A percentile compares a stretch with the other conserved stretches of the same genome.
These are phyloP conservation scores for Eruca vesicaria DNA, from an alignment of 441 rosid genomes.

Conservation along the genomic window DNA sequence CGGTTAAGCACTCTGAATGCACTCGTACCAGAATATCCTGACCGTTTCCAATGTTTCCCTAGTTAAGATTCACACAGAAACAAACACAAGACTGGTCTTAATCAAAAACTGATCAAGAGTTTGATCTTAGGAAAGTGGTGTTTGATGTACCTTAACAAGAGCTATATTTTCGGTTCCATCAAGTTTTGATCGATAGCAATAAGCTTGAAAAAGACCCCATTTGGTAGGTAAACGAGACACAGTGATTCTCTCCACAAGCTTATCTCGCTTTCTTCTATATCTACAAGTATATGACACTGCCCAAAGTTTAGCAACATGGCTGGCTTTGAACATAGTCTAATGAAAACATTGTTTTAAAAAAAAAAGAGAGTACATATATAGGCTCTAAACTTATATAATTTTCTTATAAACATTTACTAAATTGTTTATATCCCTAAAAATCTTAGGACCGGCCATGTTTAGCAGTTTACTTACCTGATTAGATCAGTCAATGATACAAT, in stretches of 20 bases:
- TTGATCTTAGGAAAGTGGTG: neutral
- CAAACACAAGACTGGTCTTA: constrained; percentile 5
- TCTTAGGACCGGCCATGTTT: too few species aligned
- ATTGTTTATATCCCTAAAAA: too few species aligned
- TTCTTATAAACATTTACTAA: too few species aligned
- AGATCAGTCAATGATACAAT: constrained; percentile 72
- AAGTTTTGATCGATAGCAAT: constrained; percentile 68
- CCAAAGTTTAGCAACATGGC: neutral
- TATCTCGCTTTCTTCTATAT: constrained; percentile 79
- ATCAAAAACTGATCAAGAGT: neutral
- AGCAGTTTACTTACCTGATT: constrained; percentile 52
- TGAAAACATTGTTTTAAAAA: constrained; percentile 65
- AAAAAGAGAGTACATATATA: too few species aligned
- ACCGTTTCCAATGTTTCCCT: constrained; percentile 74
- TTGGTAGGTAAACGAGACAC: constrained; percentile 72
- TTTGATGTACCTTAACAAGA: constrained; percentile 56
- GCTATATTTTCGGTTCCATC: constrained; percentile 83
- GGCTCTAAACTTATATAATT: constrained; percentile 58
- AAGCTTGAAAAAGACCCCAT: constrained; percentile 75
- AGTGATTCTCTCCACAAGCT: constrained; percentile 60
- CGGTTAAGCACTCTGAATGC: constrained; percentile 86
- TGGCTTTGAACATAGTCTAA: neutral
- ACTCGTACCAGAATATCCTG: constrained; percentile 81
- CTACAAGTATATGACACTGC: constrained; percentile 31
- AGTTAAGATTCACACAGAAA: constrained; percentile 17